Conservation (phyloP, 495 filamentous ascomycete genomes). For the Lophiotrema nucula region DNA sequence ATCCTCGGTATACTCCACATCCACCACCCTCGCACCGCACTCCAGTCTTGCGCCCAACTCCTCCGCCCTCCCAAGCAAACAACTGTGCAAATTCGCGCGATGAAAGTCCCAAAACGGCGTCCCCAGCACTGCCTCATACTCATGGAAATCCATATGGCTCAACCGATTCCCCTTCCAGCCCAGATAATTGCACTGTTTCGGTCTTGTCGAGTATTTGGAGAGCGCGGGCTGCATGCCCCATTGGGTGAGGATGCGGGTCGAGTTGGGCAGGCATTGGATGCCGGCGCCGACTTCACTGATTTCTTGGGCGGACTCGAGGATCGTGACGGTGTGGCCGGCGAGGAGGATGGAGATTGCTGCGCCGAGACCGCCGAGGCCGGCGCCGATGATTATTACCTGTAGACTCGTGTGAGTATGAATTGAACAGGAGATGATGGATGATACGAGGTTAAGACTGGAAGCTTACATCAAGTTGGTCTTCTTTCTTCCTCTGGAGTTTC, state of each 20-base stretch:
- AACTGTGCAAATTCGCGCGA: slow-evolving; percentile 21
- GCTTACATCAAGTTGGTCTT: neutral
- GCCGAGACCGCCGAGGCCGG: slow-evolving; percentile 66
- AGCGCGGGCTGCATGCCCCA: slow-evolving; percentile 36
- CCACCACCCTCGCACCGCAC: slow-evolving; percentile 28
- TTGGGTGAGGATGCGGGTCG: slow-evolving; percentile 34
- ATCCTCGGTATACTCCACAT: slow-evolving; percentile 14
- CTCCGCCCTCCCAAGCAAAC: slow-evolving; percentile 16
- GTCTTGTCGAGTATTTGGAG: slow-evolving; percentile 6
- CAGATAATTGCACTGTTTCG: slow-evolving; percentile 20
- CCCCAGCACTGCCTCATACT: slow-evolving; percentile 14
- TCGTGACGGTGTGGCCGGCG: slow-evolving; percentile 58
- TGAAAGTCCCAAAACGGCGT: slow-evolving; percentile 32
- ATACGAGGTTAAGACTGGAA: too few relatives aligned
- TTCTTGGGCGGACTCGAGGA: slow-evolving; percentile 59
- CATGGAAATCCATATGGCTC: slow-evolving; percentile 23
- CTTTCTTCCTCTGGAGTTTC: slow-evolving; percentile 3
- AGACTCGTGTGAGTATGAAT: neutral
- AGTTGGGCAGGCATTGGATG: slow-evolving; percentile 43
- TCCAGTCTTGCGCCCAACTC: slow-evolving; percentile 31
- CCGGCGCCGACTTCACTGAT: slow-evolving; percentile 41
- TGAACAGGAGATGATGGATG: neutral
- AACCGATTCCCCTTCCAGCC: slow-evolving; percentile 27
- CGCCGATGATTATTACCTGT: slow-evolving; percentile 60
- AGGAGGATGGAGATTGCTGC: slow-evolving; percentile 61